Evolutionary conservation across 1,284 basidiomycete genomes (phyloP), one percentile per base, ranked within the genome.

Genomic region (Cutaneotrichosporon cyanovorans): DNA sequence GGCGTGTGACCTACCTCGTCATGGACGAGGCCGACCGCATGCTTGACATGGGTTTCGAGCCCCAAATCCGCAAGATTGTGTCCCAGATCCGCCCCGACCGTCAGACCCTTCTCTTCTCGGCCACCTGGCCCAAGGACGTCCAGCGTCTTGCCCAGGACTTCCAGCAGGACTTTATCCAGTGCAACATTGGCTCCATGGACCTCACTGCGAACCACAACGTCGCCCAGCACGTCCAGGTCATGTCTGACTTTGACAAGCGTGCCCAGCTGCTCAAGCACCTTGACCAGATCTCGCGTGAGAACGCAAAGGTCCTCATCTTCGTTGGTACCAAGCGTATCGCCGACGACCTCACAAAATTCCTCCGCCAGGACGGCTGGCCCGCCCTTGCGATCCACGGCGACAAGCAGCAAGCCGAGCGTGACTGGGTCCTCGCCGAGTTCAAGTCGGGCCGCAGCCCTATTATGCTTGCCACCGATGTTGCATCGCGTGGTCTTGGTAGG

Each of bases 51-150:
- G 70, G 93, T 80, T 98, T 98, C 76, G 93, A 98, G 76, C 93
- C 93, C 50, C 93, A 98, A 72, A 98, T 98, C 68, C 81, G 92
- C 70, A 98, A 98, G 77, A 96, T 97, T 62, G 85, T 98, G 59
- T 78, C 84, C 60, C 93, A 98, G 75, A 95, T 96, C 65, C 83
- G 92, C 37, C 92, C 91, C 34, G 92, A 96, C 75, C 83, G 90
- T 66, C 92, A 96, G 69, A 91, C 89, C 1, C 78, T 92, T 51
- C 88, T 91, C 81, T 99, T 99, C 78, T 96, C 91, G 47, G 93
- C 93, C 20, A 99, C 95, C 19, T 99, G 93, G 93, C 93, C 93
- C 28, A 97, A 96, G 75, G 93, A 99, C 64, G 95, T 99, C 4
- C 93, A 99, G 76, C 88, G 91, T 62, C 80, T 99, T 54, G 93